phyloP scores from a whole-genome alignment of 495 filamentous ascomycete species.

The Hypoxylon fragiforme region DNA sequence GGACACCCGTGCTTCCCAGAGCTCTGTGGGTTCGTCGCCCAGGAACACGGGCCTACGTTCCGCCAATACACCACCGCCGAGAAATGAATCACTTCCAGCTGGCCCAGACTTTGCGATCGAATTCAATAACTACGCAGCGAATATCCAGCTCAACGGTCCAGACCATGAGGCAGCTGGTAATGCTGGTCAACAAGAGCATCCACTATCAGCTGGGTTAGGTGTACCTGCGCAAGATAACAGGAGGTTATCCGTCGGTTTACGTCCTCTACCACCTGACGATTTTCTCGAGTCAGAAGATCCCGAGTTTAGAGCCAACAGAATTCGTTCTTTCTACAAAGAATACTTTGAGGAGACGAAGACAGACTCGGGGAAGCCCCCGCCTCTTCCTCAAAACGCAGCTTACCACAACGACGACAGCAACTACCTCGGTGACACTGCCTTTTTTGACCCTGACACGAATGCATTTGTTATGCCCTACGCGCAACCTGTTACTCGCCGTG shows the following conservation, averaged over 20 bases:
- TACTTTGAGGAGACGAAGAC: slow-evolving; percentile 90
- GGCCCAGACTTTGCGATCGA: slow-evolving; percentile 17
- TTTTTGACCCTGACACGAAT: slow-evolving; percentile 76
- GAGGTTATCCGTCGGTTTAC: slow-evolving; percentile 83
- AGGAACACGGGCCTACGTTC: slow-evolving; percentile 7
- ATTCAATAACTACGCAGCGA: slow-evolving; percentile 31
- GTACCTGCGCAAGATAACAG: slow-evolving; percentile 65
- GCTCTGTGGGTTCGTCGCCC: slow-evolving; percentile 17
- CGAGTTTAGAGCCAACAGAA: slow-evolving; percentile 91
- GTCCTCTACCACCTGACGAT: slow-evolving; percentile 86
- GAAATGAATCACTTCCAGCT: slow-evolving; percentile 32
- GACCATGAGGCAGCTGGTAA: slow-evolving; percentile 3
- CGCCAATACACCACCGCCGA: slow-evolving; percentile 14
- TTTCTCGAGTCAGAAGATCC: slow-evolving; percentile 75
- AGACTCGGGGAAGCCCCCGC: slow-evolving; percentile 49
- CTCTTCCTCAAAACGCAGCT: slow-evolving; percentile 41
- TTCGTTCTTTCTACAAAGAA: slow-evolving; percentile 98
- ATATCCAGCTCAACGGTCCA: slow-evolving; percentile 31
- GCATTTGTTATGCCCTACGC: slow-evolving; percentile 78
- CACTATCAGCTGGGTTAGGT: slow-evolving; percentile 46
- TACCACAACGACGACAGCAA: slow-evolving; percentile 77
- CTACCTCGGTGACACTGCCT: slow-evolving; percentile 62
- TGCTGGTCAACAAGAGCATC: slow-evolving; percentile 31
- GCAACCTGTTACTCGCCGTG: slow-evolving; percentile 80
- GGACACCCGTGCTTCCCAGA: slow-evolving; percentile 17